Base-by-base conservation (phyloP, 2,329 filamentous ascomycete genomes). In the Colletotrichum cereale region DNA sequence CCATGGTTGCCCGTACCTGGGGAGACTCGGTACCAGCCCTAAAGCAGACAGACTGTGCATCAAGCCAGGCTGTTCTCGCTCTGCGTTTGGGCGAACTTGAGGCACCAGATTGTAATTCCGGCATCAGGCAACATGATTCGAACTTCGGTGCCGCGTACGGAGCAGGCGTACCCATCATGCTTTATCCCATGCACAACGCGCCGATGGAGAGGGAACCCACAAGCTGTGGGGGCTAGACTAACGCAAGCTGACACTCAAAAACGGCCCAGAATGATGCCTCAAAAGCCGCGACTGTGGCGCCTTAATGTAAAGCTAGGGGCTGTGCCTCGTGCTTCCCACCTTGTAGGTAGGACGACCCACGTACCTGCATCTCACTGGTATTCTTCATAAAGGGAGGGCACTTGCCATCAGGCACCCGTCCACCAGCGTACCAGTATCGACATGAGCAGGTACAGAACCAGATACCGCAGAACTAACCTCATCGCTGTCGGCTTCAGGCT, bases 181-280 rank as follows among this genome's bases (percentile, higher is more conserved):
- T n/a, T 47, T 48, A 42, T 44, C 57, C 42, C 11, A 31, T 14
- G 26, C 38, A 44, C 10, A 14, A 61, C 26, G 24, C 8, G 29
- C 42, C 24, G 12, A 40, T 7, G 21, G 42, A 5, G 44, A 24
- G 21, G 2, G 44, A 11, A 5, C 10, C 10, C 16, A 7, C 38
- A 11, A 31, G 42, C 26, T 36, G 34, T 7, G 36, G 24, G 26
- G 26, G 48, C 7, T 26, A 44, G 48, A 31, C 61, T 38, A 63
- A 63, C 61, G 61, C 67, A 70, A 34, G 12, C 44, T 48, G 48
- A 66, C 67, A 70, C 56, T 70, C 63, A 70, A 70, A 67, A 62
- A 62, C 63, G 56, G 63, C 55, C 64, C 67, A 70, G 63, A 42
- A 67, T 29, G 61, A 44, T 56, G 62, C 60, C 31, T 34, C 24